Percentiles rank a stretch among this genome's conserved stretches.
Conservation (phyloP, 2,329 filamentous ascomycete genomes). For the Fusarium cyanostomum region DNA sequence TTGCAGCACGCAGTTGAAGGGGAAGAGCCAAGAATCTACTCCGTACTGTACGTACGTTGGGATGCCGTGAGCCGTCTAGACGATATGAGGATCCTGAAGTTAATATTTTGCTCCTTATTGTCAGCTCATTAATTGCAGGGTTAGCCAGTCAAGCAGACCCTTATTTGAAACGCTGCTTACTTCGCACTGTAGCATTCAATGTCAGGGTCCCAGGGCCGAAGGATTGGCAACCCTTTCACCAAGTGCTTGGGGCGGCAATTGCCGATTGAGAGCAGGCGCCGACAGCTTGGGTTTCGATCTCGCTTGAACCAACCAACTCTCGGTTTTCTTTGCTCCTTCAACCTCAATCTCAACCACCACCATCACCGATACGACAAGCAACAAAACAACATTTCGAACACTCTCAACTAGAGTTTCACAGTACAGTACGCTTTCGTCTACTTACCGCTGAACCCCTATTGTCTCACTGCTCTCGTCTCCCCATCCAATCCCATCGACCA, state of each 20-base stretch:
- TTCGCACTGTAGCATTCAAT: slow-evolving; percentile 6
- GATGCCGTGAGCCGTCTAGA: slow-evolving; percentile 5
- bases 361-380: not conserved
- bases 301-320: slow-evolving; percentile 6
- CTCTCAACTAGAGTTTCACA: not conserved
- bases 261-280: slow-evolving; percentile 13
- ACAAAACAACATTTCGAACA: not conserved
- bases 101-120: not conserved
- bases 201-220: slow-evolving; percentile 3
- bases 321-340: not conserved
- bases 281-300: slow-evolving; percentile 14
- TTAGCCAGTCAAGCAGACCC: not conserved
- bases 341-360: not conserved
- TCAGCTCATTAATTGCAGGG: slow-evolving; percentile 11
- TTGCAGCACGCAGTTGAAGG: not conserved
- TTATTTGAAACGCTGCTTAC: slow-evolving; percentile 21
- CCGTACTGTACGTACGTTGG: not conserved
- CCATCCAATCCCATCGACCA: slow-evolving; percentile 1
- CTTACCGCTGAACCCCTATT: slow-evolving; percentile 9
- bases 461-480: slow-evolving; percentile 12
- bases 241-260: slow-evolving; percentile 9
- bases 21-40: not conserved
- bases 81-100: slow-evolving; percentile 1
- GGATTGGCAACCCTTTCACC: slow-evolving; percentile 14
- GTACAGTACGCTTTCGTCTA: not conserved